Percentiles rank a stretch among this genome's conserved stretches.
These are phyloP conservation scores for Verticillium klebahnii DNA, from an alignment of 2,329 filamentous ascomycete genomes.

Conservation along the genomic window DNA sequence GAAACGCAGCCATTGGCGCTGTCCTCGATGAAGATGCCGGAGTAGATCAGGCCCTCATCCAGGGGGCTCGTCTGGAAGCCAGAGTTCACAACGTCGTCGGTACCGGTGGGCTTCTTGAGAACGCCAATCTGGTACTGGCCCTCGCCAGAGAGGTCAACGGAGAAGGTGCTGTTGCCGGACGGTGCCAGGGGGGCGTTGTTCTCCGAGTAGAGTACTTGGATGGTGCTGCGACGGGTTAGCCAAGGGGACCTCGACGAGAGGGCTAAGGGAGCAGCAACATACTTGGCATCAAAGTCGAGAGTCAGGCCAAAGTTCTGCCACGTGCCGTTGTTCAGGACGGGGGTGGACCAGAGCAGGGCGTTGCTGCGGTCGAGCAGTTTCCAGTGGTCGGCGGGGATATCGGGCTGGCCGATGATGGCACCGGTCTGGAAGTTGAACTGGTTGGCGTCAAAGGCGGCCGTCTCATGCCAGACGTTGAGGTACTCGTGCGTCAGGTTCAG, in stretches of 20 bases:
- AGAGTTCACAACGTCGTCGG: conserved; percentile 38
- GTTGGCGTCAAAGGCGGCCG: conserved; percentile 41
- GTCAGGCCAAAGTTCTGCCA: conserved; percentile 61
- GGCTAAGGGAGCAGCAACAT: conserved; percentile 14
- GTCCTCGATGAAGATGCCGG: conserved; percentile 49
- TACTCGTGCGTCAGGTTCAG: conserved; percentile 60
- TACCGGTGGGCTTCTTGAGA: conserved; percentile 53
- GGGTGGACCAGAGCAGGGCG: conserved; percentile 42
- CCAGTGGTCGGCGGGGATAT: neutral
- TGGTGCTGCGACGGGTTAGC: conserved; percentile 34
- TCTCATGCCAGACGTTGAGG: conserved; percentile 48
- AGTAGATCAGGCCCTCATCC: conserved; percentile 48
- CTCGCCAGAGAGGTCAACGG: conserved; percentile 48
- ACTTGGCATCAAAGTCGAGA: conserved; percentile 53
- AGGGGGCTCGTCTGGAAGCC: conserved; percentile 44
- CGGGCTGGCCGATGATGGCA: conserved; percentile 36
- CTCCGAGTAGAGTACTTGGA: conserved; percentile 53
- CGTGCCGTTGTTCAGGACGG: conserved; percentile 38
- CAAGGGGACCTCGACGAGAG: rapidly evolving
- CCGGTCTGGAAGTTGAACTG: conserved; percentile 53
- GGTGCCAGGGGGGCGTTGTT: conserved; percentile 37
- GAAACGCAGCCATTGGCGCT: conserved; percentile 21
- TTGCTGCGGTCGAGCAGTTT: neutral
- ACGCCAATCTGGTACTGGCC: conserved; percentile 60
- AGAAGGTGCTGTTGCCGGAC: neutral